Percentiles rank a stretch among this genome's conserved stretches.
Evolutionary conservation across 352 stramenopile genomes (phyloP).

Genomic region (Pythium sp.): DNA sequence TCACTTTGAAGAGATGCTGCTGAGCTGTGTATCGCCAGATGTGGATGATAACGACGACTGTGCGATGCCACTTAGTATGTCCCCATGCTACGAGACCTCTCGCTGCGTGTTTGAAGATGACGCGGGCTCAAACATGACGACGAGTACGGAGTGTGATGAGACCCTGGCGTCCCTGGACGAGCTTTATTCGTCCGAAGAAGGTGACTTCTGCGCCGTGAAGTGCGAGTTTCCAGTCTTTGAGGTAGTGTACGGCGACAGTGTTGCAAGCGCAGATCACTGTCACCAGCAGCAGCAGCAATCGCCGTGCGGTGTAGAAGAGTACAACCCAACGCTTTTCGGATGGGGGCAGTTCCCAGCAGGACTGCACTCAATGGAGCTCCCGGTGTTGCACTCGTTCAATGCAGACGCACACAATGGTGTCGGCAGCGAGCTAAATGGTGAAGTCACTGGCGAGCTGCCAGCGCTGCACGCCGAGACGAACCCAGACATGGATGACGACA

Average conservation of each 20-base stretch:
- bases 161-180: slow-evolving; percentile 6
- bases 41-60: not conserved
- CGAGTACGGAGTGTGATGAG: slow-evolving; percentile 10
- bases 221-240: slow-evolving; percentile 9
- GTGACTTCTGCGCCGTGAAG: slow-evolving; percentile 2
- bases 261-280: not conserved
- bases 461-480: slow-evolving; percentile 3
- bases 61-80: not conserved
- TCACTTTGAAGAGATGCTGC: slow-evolving; percentile 10
- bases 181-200: slow-evolving; percentile 7
- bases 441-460: not conserved
- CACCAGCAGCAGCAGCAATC: not conserved
- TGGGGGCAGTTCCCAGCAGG: slow-evolving; percentile 9
- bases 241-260: not conserved
- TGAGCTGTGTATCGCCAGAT: slow-evolving; percentile 4
- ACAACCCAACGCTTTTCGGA: slow-evolving; percentile 1
- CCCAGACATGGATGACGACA: not conserved
- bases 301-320: not conserved
- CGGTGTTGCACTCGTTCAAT: slow-evolving; percentile 1
- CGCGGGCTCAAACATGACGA: slow-evolving; percentile 4
- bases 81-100: not conserved
- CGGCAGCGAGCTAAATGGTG: not conserved
- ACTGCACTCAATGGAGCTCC: slow-evolving; percentile 3
- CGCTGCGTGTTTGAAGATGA: slow-evolving; percentile 7
- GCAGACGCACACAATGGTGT: not conserved